Base-by-base conservation (phyloP, 1,139 yeast genomes). In the Candida sp. region DNA sequence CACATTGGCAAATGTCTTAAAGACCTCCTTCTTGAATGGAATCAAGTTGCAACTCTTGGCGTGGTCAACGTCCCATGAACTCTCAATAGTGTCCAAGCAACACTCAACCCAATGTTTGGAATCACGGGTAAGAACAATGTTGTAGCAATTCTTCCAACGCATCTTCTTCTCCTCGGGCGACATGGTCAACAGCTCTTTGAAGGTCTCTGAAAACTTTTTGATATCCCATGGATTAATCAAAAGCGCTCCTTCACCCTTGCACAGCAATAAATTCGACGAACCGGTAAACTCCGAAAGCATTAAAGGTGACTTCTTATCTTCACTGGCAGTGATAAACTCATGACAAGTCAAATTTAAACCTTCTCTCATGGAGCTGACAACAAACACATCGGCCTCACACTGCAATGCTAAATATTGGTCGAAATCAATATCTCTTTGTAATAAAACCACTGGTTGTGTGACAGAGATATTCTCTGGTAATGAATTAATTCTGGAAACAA, bases 271-370 rank as follows among this genome's bases (percentile, higher is more conserved):
- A 2, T 88, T 80, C 0, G 98, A 96, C 11, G 97, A 89, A 1
- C 99, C 99, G 0, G 98, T 92, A 61, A 96, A 94, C 67, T 94
- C 99, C 38, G 97, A 89, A 53, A 94, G 70, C 52, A 94, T 80
- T 58, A 94, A 78, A 0, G 98, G 97, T 0, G 97, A 88, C 57
- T 88, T 85, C 56, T 83, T 81, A 40, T 82, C 85, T 30, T 78
- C 74, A 3, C 96, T 84, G 27, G 97, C 91, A 51, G 86, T 87
- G 37, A 92, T 83, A 65, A 88, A 96, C 67, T 94, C 99, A 64
- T 96, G 99, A 62, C 98, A 92, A 0, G 99, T 92, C 64, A 94
- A 76, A 63, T 94, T 94, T 90, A 94, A 89, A 22, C 99, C 99
- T 68, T 96, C 99, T 65, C 99, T 85, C 79, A 94, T 82, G 1